Base-by-base conservation (phyloP, 1,139 yeast species). In the Blastobotrys elegans region DNA sequence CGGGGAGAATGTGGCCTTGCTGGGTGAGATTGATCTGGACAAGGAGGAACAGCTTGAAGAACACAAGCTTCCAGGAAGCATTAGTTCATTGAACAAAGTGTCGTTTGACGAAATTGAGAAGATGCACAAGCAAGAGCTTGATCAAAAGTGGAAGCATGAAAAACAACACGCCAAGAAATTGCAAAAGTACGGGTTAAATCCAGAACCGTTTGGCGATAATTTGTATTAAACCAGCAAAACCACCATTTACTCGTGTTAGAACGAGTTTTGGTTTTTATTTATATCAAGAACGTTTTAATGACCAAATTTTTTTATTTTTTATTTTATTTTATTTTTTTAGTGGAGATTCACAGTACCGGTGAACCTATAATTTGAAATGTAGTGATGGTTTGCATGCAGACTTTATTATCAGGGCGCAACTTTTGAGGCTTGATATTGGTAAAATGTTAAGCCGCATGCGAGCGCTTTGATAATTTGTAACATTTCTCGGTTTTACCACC, bases 1-100 rank as follows among this genome's bases (percentile, higher is more conserved):
- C 69, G 98, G 99, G 53, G 99, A 92, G 67, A 92, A 92, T 61
- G 95, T 92, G 14, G 95, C 90, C n/a, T 79, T 90, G 80, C 69
- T 92, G 67, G 98, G 98, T 20, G 97, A 92, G 64, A 77, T 92
- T 34, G 97, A 92, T 65, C 84, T 89, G 54, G 96, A 88, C 62
- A 77, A 72, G 56, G 97, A 90, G 66, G 95, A 85, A 61, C 79
- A 73, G 52, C 84, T 85, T 50, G 73, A 85, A 61, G 74, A 74
- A 22, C 44, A 46, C 26, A 44, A 40, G 33, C 43, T 42, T 7
- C 57, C 57, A 4, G 58, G 58, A 1, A 53, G 57, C 1, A 35
- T 50, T 14, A 46, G 53, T 40, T 67, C 69, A 17, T 72, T 81
- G 64, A 71, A 75, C 51, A 79, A 77, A 60, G 72, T 86, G 30